Conservation (phyloP, 75 land plant species). For the Azolla pinnata region DNA sequence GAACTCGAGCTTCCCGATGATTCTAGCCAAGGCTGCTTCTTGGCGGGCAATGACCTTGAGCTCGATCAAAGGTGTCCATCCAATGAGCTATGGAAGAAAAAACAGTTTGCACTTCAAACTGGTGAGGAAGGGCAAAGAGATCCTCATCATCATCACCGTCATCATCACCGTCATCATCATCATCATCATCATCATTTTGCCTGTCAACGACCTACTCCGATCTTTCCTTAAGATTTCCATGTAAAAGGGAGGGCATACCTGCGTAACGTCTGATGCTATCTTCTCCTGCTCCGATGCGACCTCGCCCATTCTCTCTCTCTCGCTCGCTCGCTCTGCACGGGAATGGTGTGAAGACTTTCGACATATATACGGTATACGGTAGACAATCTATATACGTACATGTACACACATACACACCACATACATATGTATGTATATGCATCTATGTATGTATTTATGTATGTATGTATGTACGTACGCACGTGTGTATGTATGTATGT, state of each 20-base stretch:
- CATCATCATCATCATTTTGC: neutral
- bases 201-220: neutral
- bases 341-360: too few relatives aligned
- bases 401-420: too few relatives aligned
- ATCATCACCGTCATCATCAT: neutral
- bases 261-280: neutral
- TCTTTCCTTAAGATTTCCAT: neutral
- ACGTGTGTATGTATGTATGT: neutral
- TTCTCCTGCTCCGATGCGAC: neutral
- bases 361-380: too few relatives aligned
- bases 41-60: slow-evolving; percentile 18
- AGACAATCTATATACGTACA: too few relatives aligned
- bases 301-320: neutral
- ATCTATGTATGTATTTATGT: neutral
- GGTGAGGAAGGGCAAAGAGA: neutral
- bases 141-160: neutral
- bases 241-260: neutral
- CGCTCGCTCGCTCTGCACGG: neutral
- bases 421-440: too few relatives aligned
- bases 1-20: slow-evolving; percentile 39
- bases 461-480: neutral
- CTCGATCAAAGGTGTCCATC: slow-evolving; percentile 50
- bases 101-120: neutral
- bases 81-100: slow-evolving; percentile 28
- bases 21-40: slow-evolving; percentile 36